Conservation (phyloP, 805 yeast genomes). For the Saccharomycopsis synnaedendra region DNA sequence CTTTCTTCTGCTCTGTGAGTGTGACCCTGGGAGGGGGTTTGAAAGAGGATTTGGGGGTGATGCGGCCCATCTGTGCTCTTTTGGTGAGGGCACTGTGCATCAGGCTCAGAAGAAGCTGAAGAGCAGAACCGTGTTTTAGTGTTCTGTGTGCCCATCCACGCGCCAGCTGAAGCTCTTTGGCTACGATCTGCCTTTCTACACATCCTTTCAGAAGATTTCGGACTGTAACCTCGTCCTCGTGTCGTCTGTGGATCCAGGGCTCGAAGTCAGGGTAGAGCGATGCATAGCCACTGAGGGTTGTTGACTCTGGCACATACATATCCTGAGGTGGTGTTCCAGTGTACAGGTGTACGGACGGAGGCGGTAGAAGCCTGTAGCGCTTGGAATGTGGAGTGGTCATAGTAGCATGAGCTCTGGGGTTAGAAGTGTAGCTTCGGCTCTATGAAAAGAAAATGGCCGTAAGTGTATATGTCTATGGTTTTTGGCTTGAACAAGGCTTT, state of each 20-base stretch:
- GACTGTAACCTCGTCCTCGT: constrained; percentile 43
- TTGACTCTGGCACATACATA: constrained; percentile 7
- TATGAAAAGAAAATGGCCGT: no score
- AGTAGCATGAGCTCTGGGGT: no score
- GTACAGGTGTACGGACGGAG: constrained; percentile 25
- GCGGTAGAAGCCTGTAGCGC: constrained; percentile 24
- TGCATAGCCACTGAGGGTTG: neutral
- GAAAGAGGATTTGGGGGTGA: constrained; percentile 42
- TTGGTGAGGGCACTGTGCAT: constrained; percentile 37
- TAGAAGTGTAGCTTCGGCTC: no score
- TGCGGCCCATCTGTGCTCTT: constrained; percentile 33
- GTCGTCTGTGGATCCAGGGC: constrained; percentile 54
- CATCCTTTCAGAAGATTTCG: constrained; percentile 60
- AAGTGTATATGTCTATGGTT: no score
- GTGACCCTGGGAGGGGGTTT: constrained; percentile 87
- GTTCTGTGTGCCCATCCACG: constrained; percentile 21
- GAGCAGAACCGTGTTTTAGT: neutral
- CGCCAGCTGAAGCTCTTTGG: constrained; percentile 62
- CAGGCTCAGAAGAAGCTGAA: constrained; percentile 38
- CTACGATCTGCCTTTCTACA: constrained; percentile 48
- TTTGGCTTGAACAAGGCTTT: no score
- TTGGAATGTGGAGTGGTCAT: constrained; percentile 5
- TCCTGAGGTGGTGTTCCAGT: constrained; percentile 5
- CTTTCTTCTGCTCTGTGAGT: constrained; percentile 74
- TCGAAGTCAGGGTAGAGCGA: constrained; percentile 53